phyloP scores from a whole-genome alignment of 257 asterid species.

The Ilex aquifolium region DNA sequence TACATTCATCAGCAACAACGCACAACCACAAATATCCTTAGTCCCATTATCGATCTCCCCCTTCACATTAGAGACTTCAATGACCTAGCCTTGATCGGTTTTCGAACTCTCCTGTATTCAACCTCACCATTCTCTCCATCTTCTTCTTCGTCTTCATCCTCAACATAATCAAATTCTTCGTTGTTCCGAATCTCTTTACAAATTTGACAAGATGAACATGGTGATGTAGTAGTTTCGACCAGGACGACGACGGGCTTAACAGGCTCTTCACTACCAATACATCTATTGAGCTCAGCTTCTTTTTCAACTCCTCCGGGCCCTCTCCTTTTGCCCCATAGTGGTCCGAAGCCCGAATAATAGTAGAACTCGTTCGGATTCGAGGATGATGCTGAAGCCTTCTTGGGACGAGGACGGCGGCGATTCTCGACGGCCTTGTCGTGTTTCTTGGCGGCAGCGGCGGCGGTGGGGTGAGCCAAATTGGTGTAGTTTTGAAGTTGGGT shows the following conservation, averaged over 20 bases:
- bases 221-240: not conserved
- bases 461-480: conserved; percentile 1
- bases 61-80: conserved; percentile 65
- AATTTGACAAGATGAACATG: not conserved
- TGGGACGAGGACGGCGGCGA: conserved; percentile 22
- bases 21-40: not conserved
- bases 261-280: too few relatives aligned
- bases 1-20: not conserved
- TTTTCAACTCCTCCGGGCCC: conserved; percentile 12
- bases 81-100: conserved; percentile 70
- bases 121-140: conserved; percentile 2
- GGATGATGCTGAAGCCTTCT: conserved; percentile 19
- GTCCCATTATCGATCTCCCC: too few relatives aligned
- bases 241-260: too few relatives aligned
- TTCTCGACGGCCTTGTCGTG: conserved; percentile 14
- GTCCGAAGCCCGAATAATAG: conserved; percentile 79
- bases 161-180: conserved; percentile 21
- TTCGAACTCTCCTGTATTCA: conserved; percentile 42
- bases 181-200: not conserved
- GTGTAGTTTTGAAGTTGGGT: conserved; percentile 20
- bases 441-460: conserved; percentile 17
- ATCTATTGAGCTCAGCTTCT: too few relatives aligned
- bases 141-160: conserved; percentile 18
- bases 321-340: conserved; percentile 60
- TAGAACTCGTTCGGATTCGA: conserved; percentile 43